phyloP scores from a whole-genome alignment of 2,329 filamentous ascomycete genomes.

The Cladosporium colombiae region DNA sequence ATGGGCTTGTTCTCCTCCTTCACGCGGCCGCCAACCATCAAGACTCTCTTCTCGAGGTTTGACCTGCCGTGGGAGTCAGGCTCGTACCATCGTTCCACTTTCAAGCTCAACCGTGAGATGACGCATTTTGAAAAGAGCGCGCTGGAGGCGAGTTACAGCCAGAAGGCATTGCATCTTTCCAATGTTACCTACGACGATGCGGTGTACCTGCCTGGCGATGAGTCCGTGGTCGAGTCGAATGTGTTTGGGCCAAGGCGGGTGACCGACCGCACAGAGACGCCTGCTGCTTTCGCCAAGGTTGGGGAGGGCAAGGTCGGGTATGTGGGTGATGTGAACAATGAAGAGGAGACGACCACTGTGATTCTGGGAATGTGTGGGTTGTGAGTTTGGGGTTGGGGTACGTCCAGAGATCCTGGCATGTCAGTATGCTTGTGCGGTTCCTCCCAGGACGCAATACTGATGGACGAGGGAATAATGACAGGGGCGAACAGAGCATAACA shows the following conservation, averaged over 20 bases:
- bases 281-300: slow-evolving; percentile 23
- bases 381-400: background rate
- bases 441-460: background rate
- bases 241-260: slow-evolving; percentile 23
- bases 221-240: slow-evolving; percentile 23
- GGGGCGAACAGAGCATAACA: background rate
- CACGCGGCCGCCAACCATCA: slow-evolving; percentile 19
- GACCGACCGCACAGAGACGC: slow-evolving; percentile 25
- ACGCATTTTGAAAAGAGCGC: slow-evolving; percentile 17
- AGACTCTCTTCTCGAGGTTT: slow-evolving; percentile 24
- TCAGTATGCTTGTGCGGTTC: background rate
- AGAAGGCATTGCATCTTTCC: slow-evolving; percentile 26
- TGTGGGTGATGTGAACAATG: slow-evolving; percentile 26
- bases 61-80: slow-evolving; percentile 26
- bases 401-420: background rate
- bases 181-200: slow-evolving; percentile 24
- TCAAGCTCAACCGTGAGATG: slow-evolving; percentile 24
- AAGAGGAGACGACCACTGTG: slow-evolving; percentile 21
- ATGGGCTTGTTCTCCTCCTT: slow-evolving; percentile 25
- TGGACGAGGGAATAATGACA: background rate
- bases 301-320: slow-evolving; percentile 26
- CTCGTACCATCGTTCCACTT: slow-evolving; percentile 28
- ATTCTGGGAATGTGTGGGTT: slow-evolving; percentile 27
- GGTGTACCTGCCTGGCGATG: slow-evolving; percentile 24
- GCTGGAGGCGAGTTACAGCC: slow-evolving; percentile 25